phyloP scores from a whole-genome alignment of 1,139 yeast genomes.

The Hyphopichia wangnamkhiaoensis region DNA sequence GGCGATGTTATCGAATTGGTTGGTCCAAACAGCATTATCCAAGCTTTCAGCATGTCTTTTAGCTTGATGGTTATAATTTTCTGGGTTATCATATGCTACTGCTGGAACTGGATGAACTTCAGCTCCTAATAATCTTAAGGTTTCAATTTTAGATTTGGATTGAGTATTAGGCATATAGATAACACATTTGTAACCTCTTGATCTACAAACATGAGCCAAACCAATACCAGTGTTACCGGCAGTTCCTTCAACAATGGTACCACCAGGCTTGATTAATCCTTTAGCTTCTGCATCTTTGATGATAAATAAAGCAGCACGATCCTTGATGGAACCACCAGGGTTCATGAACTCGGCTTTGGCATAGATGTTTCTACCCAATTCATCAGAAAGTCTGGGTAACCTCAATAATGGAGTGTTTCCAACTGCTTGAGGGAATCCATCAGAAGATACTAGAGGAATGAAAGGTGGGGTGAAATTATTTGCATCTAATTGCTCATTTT shows the following conservation, averaged over 20 bases:
- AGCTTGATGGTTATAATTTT: slow-evolving; percentile 84
- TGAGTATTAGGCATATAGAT: slow-evolving; percentile 92
- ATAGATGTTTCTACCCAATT: slow-evolving; percentile 72
- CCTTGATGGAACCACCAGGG: slow-evolving; percentile 94
- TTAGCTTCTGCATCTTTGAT: slow-evolving; percentile 75
- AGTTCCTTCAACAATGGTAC: slow-evolving; percentile 53
- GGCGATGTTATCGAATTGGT: slow-evolving; percentile 84
- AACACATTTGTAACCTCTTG: slow-evolving; percentile 80
- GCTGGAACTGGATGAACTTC: slow-evolving; percentile 92
- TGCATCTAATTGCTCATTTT: slow-evolving; percentile 3
- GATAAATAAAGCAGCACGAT: slow-evolving; percentile 81
- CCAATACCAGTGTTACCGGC: slow-evolving; percentile 86
- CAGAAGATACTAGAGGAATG: slow-evolving; percentile 59
- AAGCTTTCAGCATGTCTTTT: slow-evolving; percentile 74
- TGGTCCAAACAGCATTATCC: slow-evolving; percentile 86
- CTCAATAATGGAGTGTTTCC: slow-evolving; percentile 85
- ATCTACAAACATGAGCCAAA: slow-evolving; percentile 81
- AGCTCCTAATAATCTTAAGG: slow-evolving; percentile 73
- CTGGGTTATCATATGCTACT: slow-evolving; percentile 75
- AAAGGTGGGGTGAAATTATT: slow-evolving; percentile 41
- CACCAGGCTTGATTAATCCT: slow-evolving; percentile 70
- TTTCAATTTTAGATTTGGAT: slow-evolving; percentile 73
- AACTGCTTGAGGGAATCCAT: slow-evolving; percentile 73
- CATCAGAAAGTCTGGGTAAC: slow-evolving; percentile 60
- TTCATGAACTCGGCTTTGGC: slow-evolving; percentile 93